Evolutionary conservation across 2,329 filamentous ascomycete genomes (phyloP), one percentile per base, ranked within the genome.

Genomic region (Ophiocordyceps polyrhachis-furcata): DNA sequence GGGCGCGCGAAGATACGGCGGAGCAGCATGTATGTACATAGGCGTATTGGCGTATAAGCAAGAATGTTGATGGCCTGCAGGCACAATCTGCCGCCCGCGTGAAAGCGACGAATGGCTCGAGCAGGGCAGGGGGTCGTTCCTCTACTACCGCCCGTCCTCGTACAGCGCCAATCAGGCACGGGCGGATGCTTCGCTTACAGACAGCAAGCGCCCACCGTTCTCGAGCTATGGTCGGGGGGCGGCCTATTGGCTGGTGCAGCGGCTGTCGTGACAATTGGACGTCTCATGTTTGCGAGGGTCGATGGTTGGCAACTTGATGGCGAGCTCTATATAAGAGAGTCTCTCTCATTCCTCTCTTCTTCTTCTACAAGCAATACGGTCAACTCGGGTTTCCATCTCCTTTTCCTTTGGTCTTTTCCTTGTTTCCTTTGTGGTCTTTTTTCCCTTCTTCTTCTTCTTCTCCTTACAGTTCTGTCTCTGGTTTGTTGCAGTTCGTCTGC

Each of bases 31-130:
- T 9, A 17, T 43, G 44, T 62, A 62, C 60, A 63, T 62, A 56
- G 62, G 65, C 61, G 65, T 64, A 56, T 48, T 49, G 64, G 63
- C 59, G 61, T 55, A 62, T 51, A 62, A 62, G 62, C 38, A 40
- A 61, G 59, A 54, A 52, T 60, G 60, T 52, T 54, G 51, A 55
- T 49, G 50, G 51, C 31, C 2, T 32, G 31, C 31, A 32, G 13
- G 31, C 11, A 32, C 31, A 32, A 32, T 32, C 31, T 32, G 15
- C 31, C 31, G 31, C 31, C 13, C 31, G 31, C 31, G 31, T 32
- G 31, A 32, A 32, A 9, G 13, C 13, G 31, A n/a, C 13, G 31
- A 15, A 32, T 15, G 31, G 31, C 12, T 32, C 13, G 5, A 32
- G 31, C 31, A 9, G 4, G 29, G 15, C 31, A 32, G 31, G 25